Percentiles rank a stretch among this genome's conserved stretches.
Conservation (phyloP, 2,329 filamentous ascomycete genomes). For the Delphinella strobiligena region DNA sequence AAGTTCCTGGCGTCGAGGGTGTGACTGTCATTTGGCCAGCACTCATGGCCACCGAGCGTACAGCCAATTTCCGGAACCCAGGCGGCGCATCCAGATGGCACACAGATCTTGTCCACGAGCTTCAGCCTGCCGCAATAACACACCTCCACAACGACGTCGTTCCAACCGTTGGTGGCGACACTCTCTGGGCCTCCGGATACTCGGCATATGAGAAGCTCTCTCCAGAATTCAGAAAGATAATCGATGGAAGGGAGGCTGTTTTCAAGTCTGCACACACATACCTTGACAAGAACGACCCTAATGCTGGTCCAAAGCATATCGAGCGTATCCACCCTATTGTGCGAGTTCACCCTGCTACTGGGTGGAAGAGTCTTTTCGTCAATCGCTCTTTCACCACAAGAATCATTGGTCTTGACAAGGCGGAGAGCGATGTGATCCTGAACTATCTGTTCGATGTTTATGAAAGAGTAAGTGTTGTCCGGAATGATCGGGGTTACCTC, state of each 20-base stretch:
- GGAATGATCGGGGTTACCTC: too few species aligned
- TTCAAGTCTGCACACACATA: conserved; percentile 56
- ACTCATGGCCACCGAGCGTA: conserved; percentile 48
- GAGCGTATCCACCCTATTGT: conserved; percentile 58
- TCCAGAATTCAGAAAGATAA: conserved; percentile 56
- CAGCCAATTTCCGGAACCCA: conserved; percentile 52
- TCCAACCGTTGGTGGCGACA: conserved; percentile 51
- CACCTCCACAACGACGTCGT: conserved; percentile 35
- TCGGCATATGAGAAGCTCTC: conserved; percentile 62
- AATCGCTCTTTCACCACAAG: conserved; percentile 57
- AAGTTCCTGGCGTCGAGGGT: conserved; percentile 55
- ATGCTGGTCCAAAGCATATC: conserved; percentile 51
- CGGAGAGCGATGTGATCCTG: conserved; percentile 56
- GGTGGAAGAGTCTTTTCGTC: conserved; percentile 63
- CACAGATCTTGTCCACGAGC: conserved; percentile 58
- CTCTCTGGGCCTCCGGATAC: conserved; percentile 61
- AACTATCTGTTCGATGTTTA: conserved; percentile 57
- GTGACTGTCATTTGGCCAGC: conserved; percentile 57
- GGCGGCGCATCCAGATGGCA: conserved; percentile 60
- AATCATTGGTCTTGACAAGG: conserved; percentile 57
- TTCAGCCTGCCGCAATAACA: conserved; percentile 49
- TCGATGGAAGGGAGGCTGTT: conserved; percentile 54
- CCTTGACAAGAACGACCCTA: conserved; percentile 50
- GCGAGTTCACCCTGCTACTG: conserved; percentile 58
- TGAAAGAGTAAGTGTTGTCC: conserved; percentile 32